Base-by-base conservation (phyloP, 2,329 filamentous ascomycete genomes). In the Epichloe bromicola region DNA sequence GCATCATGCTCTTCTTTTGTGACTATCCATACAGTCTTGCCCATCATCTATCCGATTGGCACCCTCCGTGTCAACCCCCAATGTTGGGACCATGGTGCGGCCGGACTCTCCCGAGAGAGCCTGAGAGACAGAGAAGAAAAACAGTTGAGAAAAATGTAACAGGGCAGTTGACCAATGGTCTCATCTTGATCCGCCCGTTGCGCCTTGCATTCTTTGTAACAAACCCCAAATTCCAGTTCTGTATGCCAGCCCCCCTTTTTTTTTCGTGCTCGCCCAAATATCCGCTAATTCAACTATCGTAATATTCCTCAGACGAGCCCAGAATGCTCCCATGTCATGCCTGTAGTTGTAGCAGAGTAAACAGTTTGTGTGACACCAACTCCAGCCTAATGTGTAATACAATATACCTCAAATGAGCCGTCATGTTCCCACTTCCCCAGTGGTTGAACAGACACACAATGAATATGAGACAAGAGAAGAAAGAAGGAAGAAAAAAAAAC, bases 261-360 rank as follows among this genome's bases (percentile, higher is more conserved):
- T 40, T 4, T 40, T 15, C 30, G 5, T 41, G 20, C 41, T 51
- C 52, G 43, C 48, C 48, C 50, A 46, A 51, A 57, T 64, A 43
- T 64, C 61, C 62, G 19, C 39, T 12, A 30, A 30, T 30, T 26
- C 61, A 58, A 58, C 53, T 60, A 58, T 65, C 63, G 60, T 63
- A 47, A 61, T 58, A 57, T 58, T 57, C 54, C 60, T 58, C 57
- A 53, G 55, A 58, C 54, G 55, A 47, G 37, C 20, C 56, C 58
- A 55, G 54, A 51, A 58, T 60, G 60, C 58, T 63, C 63, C 63
- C 61, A 53, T 63, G 61, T 62, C 65, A 64, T 65, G 62, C 59
- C 45, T 44, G 26, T 51, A 36, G 20, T 46, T 30, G 49, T 47
- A 39, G 30, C 60, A 60, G 61, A 60, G 61, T 60, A 56, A 62